Evolutionary conservation across 2,329 filamentous ascomycete species (phyloP).

Genomic region (Fusarium floridanum): DNA sequence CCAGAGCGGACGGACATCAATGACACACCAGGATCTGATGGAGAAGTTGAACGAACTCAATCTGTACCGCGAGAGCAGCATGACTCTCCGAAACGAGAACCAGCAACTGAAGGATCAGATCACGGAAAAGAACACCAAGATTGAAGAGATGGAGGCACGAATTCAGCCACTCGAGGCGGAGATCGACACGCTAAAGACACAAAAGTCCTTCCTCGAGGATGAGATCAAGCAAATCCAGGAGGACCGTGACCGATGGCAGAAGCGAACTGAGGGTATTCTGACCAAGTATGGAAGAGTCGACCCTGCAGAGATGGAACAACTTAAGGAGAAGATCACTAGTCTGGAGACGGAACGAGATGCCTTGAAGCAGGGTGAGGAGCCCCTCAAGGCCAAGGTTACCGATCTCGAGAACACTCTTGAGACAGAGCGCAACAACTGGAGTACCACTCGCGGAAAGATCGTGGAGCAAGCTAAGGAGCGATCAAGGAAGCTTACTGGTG

Average conservation of each 20-base stretch:
- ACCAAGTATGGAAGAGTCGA: slow-evolving; percentile 97
- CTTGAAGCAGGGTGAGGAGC: slow-evolving; percentile 62
- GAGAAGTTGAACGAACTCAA: slow-evolving; percentile 96
- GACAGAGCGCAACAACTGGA: slow-evolving; percentile 68
- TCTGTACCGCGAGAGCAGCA: slow-evolving; percentile 93
- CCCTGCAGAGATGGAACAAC: slow-evolving; percentile 88
- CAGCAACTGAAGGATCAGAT: slow-evolving; percentile 83
- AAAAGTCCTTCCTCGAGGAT: slow-evolving; percentile 84
- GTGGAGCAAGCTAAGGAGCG: slow-evolving; percentile 74
- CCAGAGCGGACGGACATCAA: slow-evolving; percentile 78
- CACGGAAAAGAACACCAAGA: slow-evolving; percentile 77
- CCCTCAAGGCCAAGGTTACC: slow-evolving; percentile 66
- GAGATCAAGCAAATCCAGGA: slow-evolving; percentile 91
- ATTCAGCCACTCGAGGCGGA: slow-evolving; percentile 86
- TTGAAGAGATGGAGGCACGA: slow-evolving; percentile 79
- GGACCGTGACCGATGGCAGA: slow-evolving; percentile 94
- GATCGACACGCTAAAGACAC: slow-evolving; percentile 85
- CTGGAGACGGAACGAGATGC: slow-evolving; percentile 75
- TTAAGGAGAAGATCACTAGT: slow-evolving; percentile 81
- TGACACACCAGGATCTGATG: slow-evolving; percentile 91
- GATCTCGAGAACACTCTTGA: slow-evolving; percentile 66
- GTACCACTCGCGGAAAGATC: slow-evolving; percentile 64
- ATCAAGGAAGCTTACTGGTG: slow-evolving; percentile 65
- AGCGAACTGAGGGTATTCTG: slow-evolving; percentile 94
- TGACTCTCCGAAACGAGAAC: slow-evolving; percentile 88